A percentile compares a stretch with the other conserved stretches of the same genome.
phyloP scores from a whole-genome alignment of 2,329 filamentous ascomycete species.

The Rosellinia necatrix region DNA sequence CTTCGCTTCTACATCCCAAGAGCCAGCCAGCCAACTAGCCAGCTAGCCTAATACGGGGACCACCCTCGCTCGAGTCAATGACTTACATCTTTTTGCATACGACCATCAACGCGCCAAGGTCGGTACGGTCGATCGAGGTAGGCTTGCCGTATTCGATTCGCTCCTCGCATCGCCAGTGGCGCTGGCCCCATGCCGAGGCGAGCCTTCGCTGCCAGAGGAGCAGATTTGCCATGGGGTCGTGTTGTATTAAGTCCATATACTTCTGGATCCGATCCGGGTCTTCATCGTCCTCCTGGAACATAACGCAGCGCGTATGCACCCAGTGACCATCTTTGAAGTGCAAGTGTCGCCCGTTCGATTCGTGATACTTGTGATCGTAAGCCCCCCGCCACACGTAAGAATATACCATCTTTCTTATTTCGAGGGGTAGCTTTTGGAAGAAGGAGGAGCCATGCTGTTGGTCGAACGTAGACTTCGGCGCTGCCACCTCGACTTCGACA shows the following conservation, averaged over 20 bases:
- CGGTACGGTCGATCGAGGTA: conserved; percentile 33
- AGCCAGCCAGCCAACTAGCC: too few relatives aligned
- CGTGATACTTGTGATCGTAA: conserved; percentile 37
- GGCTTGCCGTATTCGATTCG: conserved; percentile 32
- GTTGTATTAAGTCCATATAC: conserved; percentile 36
- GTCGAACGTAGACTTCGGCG: conserved; percentile 13
- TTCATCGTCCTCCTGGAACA: conserved; percentile 36
- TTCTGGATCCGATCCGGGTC: conserved; percentile 36
- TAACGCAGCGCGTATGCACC: conserved; percentile 38
- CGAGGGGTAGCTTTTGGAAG: conserved; percentile 41
- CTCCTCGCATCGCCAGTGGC: conserved; percentile 42
- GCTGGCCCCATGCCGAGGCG: conserved; percentile 39
- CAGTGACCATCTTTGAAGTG: conserved; percentile 39
- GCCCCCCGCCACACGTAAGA: conserved; percentile 33
- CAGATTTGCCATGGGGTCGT: conserved; percentile 27
- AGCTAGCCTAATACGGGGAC: too few relatives aligned
- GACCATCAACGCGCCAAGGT: conserved; percentile 38
- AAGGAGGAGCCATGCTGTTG: conserved; percentile 36
- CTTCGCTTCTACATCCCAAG: too few relatives aligned
- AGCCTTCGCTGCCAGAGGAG: conserved; percentile 39
- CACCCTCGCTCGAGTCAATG: background rate
- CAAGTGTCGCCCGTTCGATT: conserved; percentile 34
- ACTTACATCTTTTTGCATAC: conserved; percentile 42
- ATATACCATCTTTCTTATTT: conserved; percentile 43
- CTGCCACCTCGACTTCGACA: background rate